Base-by-base conservation (phyloP, 2,329 filamentous ascomycete species). In the Xylariales sp. region DNA sequence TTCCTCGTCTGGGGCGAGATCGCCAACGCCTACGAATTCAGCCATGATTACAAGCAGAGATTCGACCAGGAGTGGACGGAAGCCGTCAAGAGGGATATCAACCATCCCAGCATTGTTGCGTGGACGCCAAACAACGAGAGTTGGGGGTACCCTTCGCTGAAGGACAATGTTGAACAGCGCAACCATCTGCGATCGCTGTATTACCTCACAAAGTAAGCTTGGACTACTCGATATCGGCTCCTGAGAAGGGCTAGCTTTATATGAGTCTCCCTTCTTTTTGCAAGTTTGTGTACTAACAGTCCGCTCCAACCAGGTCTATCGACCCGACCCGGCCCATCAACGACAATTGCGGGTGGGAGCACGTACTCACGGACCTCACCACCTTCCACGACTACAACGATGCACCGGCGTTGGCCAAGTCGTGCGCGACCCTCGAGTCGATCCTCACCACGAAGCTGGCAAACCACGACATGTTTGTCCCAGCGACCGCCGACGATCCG, bases 301-400 rank as follows among this genome's bases (percentile, higher is more conserved):
- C 30, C 12, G 24, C 29, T 32, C n/a, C n/a, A n/a, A n/a, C 23
- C 23, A 65, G 65, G 50, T 68, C 69, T 0, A 65, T 85, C 2
- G 81, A 85, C 45, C 67, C 75, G 2, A 82, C 74, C 0, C 63
- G 81, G 5, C 78, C 78, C 13, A 69, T 85, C 51, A 85, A 85
- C 50, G 81, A 85, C 55, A 85, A 85, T 56, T 85, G 81, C 46
- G 81, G 81, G 23, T 85, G 81, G 81, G 79, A 85, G 51, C 80
- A 84, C 45, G 78, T 84, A 5, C 49, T 66, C 10, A 81, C 76
- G 0, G 81, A 85, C 47, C 60, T 85, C 3, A 77, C 74, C 17
- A 83, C 81, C 0, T 85, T 81, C 63, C 81, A 85, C 54, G 80
- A 85, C 55, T 85, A 85, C 52, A 65, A 67, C 14, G 80, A 84